Conservation (phyloP, 768 basidiomycete species). For the Lyophyllum semitale region DNA sequence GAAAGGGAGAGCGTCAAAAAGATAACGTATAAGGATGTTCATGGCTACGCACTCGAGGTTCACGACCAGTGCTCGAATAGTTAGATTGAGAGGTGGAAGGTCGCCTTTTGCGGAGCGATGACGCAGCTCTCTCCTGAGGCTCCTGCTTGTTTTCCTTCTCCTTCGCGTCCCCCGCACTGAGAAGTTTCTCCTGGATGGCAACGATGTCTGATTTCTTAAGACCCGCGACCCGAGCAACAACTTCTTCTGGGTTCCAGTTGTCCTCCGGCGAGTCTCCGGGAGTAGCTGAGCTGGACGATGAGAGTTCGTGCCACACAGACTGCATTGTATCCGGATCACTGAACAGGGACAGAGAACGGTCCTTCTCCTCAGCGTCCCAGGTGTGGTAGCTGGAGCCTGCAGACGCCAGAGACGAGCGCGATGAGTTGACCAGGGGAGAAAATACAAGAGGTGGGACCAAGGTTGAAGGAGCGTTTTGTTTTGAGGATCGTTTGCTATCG, state of each 20-base stretch:
- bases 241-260: slow-evolving; percentile 63
- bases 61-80: slow-evolving; percentile 61
- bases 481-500: slow-evolving; percentile 53
- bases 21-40: slow-evolving; percentile 11
- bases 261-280: slow-evolving; percentile 55
- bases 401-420: slow-evolving; percentile 78
- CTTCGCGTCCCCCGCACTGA: slow-evolving; percentile 62
- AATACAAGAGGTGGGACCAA: slow-evolving; percentile 64
- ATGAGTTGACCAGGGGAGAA: slow-evolving; percentile 72
- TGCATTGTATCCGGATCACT: slow-evolving; percentile 49
- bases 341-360: slow-evolving; percentile 56
- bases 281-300: slow-evolving; percentile 44
- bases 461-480: slow-evolving; percentile 50
- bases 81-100: slow-evolving; percentile 86
- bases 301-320: slow-evolving; percentile 67
- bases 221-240: slow-evolving; percentile 66
- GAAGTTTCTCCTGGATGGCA: slow-evolving; percentile 74
- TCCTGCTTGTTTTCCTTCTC: slow-evolving; percentile 55
- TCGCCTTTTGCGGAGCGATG: slow-evolving; percentile 66
- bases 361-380: slow-evolving; percentile 63
- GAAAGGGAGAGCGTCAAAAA: slow-evolving; percentile 4
- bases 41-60: slow-evolving; percentile 27
- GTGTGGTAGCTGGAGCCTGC: slow-evolving; percentile 87
- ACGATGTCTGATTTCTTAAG: slow-evolving; percentile 70
- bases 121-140: slow-evolving; percentile 62